Percentiles rank a stretch among this genome's conserved stretches.
Conservation (phyloP, 1,139 yeast genomes). For the Suhomyces terraborum region DNA sequence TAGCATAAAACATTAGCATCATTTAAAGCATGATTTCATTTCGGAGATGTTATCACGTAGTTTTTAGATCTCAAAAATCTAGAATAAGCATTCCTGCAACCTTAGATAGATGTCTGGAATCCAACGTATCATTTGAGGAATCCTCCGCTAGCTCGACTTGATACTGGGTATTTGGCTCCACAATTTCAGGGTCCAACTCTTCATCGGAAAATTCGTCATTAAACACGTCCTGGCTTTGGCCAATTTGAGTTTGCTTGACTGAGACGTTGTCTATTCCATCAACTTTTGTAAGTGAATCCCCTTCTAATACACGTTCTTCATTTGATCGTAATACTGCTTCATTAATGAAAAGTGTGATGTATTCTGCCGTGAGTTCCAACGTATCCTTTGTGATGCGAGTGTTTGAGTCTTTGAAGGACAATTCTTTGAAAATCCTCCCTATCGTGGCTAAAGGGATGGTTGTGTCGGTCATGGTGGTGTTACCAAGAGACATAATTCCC, state of each 20-base stretch:
- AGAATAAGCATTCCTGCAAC: constrained; percentile 58
- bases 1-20: background rate
- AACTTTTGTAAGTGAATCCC: constrained; percentile 26
- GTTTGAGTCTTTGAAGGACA: constrained; percentile 48
- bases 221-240: constrained; percentile 11
- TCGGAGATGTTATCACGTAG: no score
- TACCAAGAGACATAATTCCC: no score
- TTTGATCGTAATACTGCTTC: constrained; percentile 67
- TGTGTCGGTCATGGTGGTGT: constrained; percentile 1
- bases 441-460: constrained; percentile 45
- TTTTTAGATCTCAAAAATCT: constrained; percentile 42
- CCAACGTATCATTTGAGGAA: constrained; percentile 40
- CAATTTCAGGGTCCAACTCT: constrained; percentile 19
- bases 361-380: constrained; percentile 54
- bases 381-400: constrained; percentile 55
- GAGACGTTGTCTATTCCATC: constrained; percentile 36
- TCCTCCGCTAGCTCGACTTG: constrained; percentile 19
- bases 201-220: constrained; percentile 14
- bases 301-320: constrained; percentile 47
- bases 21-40: no score
- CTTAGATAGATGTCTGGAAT: constrained; percentile 53
- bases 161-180: constrained; percentile 25
- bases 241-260: constrained; percentile 14
- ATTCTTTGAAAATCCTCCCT: constrained; percentile 56
- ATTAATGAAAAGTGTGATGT: constrained; percentile 58